Percentiles rank a stretch among this genome's conserved stretches.
Evolutionary conservation across 768 basidiomycete species (phyloP).

Genomic region (Naematelia encephala): DNA sequence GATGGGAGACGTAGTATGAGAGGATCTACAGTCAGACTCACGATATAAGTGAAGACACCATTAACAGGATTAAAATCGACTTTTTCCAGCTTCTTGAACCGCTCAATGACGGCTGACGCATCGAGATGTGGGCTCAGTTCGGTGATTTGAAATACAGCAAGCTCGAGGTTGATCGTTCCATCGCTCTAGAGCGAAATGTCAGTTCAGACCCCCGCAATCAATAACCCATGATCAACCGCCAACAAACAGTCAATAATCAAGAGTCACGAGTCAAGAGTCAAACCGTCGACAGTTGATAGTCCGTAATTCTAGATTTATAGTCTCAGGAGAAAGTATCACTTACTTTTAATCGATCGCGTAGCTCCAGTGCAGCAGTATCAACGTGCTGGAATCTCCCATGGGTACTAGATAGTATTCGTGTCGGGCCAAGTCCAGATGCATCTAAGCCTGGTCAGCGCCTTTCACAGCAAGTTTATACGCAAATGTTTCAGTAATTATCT

Average conservation of each 20-base stretch:
- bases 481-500: not conserved
- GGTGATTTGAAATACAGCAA: conserved; percentile 24
- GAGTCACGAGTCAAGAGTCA: not conserved
- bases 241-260: not conserved
- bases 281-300: not conserved
- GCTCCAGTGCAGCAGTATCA: not conserved
- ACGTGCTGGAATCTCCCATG: not conserved
- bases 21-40: too few species aligned
- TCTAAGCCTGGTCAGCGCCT: not conserved
- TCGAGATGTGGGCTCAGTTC: conserved; percentile 26
- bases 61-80: conserved; percentile 36
- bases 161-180: not conserved
- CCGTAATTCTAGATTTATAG: not conserved
- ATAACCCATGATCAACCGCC: not conserved
- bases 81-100: conserved; percentile 28
- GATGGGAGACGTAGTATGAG: not conserved
- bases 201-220: not conserved
- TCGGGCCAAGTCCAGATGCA: not conserved
- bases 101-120: conserved; percentile 22
- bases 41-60: conserved; percentile 35
- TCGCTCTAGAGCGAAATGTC: not conserved
- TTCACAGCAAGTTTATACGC: not conserved
- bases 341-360: not conserved
- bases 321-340: not conserved
- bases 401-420: not conserved